These are phyloP conservation scores for Kwoniella sp. DNA, from an alignment of 768 basidiomycete species.

Conservation along the genomic window DNA sequence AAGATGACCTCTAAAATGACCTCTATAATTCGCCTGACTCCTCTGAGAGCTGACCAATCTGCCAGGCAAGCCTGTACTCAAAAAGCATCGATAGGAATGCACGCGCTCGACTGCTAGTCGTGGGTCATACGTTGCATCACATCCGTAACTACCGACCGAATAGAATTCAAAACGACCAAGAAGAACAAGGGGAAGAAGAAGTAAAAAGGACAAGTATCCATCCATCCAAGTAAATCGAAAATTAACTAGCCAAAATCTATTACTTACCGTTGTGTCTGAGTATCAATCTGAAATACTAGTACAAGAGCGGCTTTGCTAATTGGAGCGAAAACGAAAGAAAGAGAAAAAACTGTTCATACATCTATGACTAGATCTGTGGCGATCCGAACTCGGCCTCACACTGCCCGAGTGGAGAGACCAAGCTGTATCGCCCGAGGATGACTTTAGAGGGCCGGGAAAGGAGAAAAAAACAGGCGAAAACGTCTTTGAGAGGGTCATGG, in stretches of 20 bases:
- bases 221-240: not conserved
- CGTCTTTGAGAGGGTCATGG: not conserved
- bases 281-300: not conserved
- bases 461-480: too few species aligned
- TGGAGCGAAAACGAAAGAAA: not conserved
- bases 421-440: not conserved
- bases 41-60: too few species aligned
- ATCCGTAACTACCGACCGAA: not conserved
- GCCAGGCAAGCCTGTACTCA: too few species aligned
- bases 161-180: not conserved
- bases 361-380: not conserved
- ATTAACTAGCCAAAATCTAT: not conserved
- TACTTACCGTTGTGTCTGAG: not conserved
- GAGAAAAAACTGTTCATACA: not conserved
- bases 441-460: not conserved
- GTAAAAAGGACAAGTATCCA: not conserved
- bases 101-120: too few species aligned
- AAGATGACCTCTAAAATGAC: too few species aligned
- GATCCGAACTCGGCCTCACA: not conserved
- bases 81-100: too few species aligned
- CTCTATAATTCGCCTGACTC: too few species aligned
- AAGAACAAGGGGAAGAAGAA: not conserved
- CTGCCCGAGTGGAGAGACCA: not conserved
- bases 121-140: slow-evolving; percentile 1
- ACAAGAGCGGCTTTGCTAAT: not conserved